These are phyloP conservation scores for Trametes versicolor DNA, from an alignment of 1,284 basidiomycete genomes.

Conservation along the genomic window DNA sequence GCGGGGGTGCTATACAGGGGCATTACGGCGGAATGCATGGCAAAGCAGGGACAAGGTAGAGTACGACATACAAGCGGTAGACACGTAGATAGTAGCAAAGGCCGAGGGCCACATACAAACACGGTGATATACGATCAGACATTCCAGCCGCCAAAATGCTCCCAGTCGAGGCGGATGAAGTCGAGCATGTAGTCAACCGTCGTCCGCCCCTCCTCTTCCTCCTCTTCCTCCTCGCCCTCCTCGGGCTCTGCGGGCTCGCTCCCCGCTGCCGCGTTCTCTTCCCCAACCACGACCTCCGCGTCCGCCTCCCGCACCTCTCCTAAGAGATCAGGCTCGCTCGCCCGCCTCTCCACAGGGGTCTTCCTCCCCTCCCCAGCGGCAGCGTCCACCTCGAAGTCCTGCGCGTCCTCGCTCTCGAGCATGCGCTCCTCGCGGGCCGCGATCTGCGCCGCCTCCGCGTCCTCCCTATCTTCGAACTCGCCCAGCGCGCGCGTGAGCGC, in stretches of 20 bases:
- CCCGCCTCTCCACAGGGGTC: constrained; percentile 47
- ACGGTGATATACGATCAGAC: constrained; percentile 47
- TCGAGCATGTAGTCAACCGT: constrained; percentile 90
- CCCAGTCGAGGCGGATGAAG: constrained; percentile 79
- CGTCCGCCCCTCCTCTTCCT: constrained; percentile 71
- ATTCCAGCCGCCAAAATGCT: constrained; percentile 81
- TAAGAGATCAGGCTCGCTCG: constrained; percentile 41
- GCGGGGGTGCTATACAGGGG: background rate
- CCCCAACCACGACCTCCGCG: constrained; percentile 32
- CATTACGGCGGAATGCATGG: no score
- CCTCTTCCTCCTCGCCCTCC: constrained; percentile 47
- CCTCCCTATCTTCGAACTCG: constrained; percentile 90
- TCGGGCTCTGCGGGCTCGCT: constrained; percentile 33
- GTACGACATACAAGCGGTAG: background rate
- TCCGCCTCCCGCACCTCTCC: constrained; percentile 25
- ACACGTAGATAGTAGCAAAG: background rate
- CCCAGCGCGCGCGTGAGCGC: constrained; percentile 76
- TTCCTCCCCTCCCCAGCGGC: background rate
- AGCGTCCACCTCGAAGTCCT: constrained; percentile 71
- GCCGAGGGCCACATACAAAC: background rate
- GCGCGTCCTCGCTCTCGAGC: constrained; percentile 79
- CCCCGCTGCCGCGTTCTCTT: background rate
- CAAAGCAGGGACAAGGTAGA: no score
- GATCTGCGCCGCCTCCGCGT: constrained; percentile 82
- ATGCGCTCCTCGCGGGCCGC: constrained; percentile 80